phyloP scores from a whole-genome alignment of 768 basidiomycete species.

The Suillus alpinus region DNA sequence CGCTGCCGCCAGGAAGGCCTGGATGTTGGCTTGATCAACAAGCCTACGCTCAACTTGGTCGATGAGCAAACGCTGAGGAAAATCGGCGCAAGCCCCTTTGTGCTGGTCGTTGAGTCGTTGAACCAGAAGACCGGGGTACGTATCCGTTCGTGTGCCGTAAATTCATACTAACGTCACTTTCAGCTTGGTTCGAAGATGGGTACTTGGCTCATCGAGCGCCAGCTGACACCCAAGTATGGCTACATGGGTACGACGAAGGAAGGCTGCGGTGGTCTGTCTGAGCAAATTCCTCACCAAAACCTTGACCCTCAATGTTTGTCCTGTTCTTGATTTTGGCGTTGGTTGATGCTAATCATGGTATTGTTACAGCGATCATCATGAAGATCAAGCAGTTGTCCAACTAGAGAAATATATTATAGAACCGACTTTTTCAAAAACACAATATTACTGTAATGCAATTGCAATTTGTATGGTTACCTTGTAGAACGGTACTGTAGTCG shows the following conservation, averaged over 20 bases:
- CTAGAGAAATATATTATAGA: conserved; percentile 4
- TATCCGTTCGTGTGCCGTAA: neutral
- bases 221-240: conserved; percentile 74
- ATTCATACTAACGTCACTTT: neutral
- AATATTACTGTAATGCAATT: conserved; percentile 1
- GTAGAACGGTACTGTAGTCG: neutral
- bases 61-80: conserved; percentile 77
- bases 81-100: conserved; percentile 72
- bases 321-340: neutral
- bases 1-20: conserved; percentile 67
- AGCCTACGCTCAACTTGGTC: conserved; percentile 76
- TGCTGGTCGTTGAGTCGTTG: conserved; percentile 81
- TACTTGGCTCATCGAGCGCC: conserved; percentile 82
- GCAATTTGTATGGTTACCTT: conserved; percentile 1
- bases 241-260: conserved; percentile 82
- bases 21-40: conserved; percentile 85
- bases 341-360: neutral
- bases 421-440: neutral
- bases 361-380: conserved; percentile 39
- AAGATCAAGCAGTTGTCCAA: conserved; percentile 42
- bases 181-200: conserved; percentile 80
- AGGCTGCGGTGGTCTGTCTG: conserved; percentile 73
- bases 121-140: conserved; percentile 85
- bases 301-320: conserved; percentile 74
- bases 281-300: conserved; percentile 81